These are phyloP conservation scores for Alternaria triticimaculans DNA, from an alignment of 2,329 filamentous ascomycete genomes.

Conservation along the genomic window DNA sequence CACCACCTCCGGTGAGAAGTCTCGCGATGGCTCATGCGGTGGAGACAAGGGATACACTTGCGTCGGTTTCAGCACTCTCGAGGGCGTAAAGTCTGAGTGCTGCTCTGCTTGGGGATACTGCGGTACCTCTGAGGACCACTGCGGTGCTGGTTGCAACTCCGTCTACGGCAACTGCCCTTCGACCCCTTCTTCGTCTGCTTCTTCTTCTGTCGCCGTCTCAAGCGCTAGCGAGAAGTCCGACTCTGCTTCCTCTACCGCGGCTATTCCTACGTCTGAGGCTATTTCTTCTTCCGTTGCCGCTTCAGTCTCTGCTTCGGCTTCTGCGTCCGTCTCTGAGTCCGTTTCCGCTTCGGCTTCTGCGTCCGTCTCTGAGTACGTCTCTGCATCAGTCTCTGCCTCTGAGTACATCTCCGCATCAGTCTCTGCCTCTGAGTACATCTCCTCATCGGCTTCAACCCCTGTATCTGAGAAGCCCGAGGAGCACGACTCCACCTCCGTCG, in stretches of 20 bases:
- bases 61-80: slow-evolving; percentile 22
- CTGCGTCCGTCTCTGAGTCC: slow-evolving; percentile 11
- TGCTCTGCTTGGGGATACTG: slow-evolving; percentile 55
- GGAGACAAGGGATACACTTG: slow-evolving; percentile 31
- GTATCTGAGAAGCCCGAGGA: slow-evolving; percentile 9
- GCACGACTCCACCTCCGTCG: slow-evolving; percentile 7
- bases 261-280: background rate
- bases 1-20: slow-evolving; percentile 18
- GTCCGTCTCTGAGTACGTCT: background rate
- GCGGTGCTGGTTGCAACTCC: slow-evolving; percentile 38
- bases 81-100: slow-evolving; percentile 49
- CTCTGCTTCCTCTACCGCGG: background rate
- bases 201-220: background rate
- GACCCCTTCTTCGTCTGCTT: slow-evolving; percentile 1
- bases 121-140: slow-evolving; percentile 36
- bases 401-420: background rate
- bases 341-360: slow-evolving; percentile 3
- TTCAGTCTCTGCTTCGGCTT: slow-evolving; percentile 1
- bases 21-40: slow-evolving; percentile 30
- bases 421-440: background rate
- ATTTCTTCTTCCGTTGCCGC: background rate
- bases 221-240: slow-evolving; percentile 9
- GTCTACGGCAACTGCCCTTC: slow-evolving; percentile 32
- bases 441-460: slow-evolving; percentile 16
- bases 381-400: background rate